phyloP scores from a whole-genome alignment of 768 basidiomycete genomes.

The Boletales sp. region DNA sequence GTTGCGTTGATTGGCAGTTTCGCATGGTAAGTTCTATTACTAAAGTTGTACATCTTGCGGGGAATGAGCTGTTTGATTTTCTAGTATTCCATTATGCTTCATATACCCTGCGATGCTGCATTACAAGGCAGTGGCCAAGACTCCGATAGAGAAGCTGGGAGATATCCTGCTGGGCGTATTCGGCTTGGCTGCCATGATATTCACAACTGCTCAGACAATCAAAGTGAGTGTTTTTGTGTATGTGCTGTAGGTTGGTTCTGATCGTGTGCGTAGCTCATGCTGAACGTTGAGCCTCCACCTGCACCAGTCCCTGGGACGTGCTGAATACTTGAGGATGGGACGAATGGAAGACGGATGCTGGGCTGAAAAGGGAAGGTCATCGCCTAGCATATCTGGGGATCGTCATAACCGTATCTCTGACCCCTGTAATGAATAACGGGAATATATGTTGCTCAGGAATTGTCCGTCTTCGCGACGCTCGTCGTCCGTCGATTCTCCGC shows the following conservation, averaged over 20 bases:
- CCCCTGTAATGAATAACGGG: constrained; percentile 13
- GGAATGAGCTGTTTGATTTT: constrained; percentile 9
- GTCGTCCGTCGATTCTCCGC: constrained; percentile 18
- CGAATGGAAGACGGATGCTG: background rate
- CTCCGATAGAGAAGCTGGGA: constrained; percentile 55
- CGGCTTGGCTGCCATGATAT: constrained; percentile 66
- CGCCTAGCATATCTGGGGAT: constrained; percentile 5
- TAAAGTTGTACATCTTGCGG: background rate
- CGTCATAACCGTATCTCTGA: constrained; percentile 7
- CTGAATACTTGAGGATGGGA: constrained; percentile 11
- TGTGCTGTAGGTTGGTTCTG: constrained; percentile 5
- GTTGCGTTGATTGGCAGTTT: constrained; percentile 91
- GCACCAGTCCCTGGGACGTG: constrained; percentile 36
- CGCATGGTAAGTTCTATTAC: constrained; percentile 65
- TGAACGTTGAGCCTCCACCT: constrained; percentile 31
- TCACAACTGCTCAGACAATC: constrained; percentile 80
- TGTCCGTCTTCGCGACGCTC: constrained; percentile 6
- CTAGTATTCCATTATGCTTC: constrained; percentile 88
- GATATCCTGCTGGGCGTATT: constrained; percentile 78
- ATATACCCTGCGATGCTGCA: constrained; percentile 94
- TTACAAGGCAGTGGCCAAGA: constrained; percentile 79
- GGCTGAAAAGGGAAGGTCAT: constrained; percentile 1
- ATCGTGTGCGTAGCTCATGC: constrained; percentile 49
- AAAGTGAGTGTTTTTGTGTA: constrained; percentile 36
- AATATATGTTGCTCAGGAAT: constrained; percentile 13